Base-by-base conservation (phyloP, 352 stramenopile species). In the Pythium insidiosum region DNA sequence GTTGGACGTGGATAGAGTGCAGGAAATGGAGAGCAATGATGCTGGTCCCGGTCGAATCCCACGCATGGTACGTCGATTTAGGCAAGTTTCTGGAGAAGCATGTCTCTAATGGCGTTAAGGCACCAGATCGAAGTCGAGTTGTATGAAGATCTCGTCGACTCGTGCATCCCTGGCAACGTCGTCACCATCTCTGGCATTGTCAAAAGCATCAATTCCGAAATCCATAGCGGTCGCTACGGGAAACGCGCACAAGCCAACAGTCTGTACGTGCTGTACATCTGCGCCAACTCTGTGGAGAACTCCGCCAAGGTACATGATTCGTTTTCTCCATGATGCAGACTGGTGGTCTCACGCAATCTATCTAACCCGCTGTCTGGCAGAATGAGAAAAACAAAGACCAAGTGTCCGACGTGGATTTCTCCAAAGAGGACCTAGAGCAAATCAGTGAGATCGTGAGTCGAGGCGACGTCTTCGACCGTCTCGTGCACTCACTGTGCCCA, bases 401-500 rank as follows among this genome's bases (percentile, higher is more conserved):
- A 33, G 25, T 53, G n/a, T 38, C 34, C 7, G 48, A 64, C 25
- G 53, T 62, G 5, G 60, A 59, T 22, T 96, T 92, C 52, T 87
- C 73, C 4, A 68, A 83, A 26, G 63, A 91, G 36, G 87, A 97
- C 56, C 61, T 97, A 2, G 59, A 88, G 43, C 63, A 65, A 24
- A 96, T 97, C 52, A 63, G 64, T n/a, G 64, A 88, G 36, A 75
- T 97, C 28, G 72, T 80, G 25, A 66, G 68, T 28, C 75, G 75
- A 37, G 84, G 63, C 10, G 78, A 87, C 52, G 61, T 88, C 2
- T 97, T 98, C 56, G 84, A 94, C 52, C 67, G 97, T 5, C 58
- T 97, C 4, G 84, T 98, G 4, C 64, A 79, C 38, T 96, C 83
- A 15, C 56, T 98, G 12, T 97, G 88, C 59, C 94, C 94, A n/a